Percentiles rank a stretch among this genome's conserved stretches.
Evolutionary conservation across 441 rosid species (phyloP).

Genomic region (Populus hybrid): DNA sequence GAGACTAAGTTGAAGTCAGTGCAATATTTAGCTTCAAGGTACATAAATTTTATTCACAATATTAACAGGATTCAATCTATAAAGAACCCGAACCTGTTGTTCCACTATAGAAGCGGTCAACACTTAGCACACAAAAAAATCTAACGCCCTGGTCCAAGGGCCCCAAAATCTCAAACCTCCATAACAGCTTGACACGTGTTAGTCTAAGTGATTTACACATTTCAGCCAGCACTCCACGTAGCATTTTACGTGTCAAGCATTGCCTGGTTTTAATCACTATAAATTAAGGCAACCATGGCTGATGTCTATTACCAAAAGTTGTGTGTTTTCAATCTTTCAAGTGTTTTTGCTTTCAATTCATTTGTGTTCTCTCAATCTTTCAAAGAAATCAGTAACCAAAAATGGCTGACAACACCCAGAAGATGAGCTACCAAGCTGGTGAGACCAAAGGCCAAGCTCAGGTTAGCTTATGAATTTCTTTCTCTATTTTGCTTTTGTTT

Average conservation of each 20-base stretch:
- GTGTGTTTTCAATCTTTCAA: not conserved
- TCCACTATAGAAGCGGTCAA: no score
- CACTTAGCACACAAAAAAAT: conserved; percentile 9
- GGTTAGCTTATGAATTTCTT: conserved; percentile 17
- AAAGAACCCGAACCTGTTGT: not conserved
- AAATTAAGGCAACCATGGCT: not conserved
- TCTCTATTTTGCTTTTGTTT: not conserved
- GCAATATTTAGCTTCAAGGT: conserved; percentile 23
- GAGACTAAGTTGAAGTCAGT: no score
- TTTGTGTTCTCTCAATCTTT: not conserved
- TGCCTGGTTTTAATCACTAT: not conserved
- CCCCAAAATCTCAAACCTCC: not conserved
- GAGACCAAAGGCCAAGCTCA: conserved; percentile 69
- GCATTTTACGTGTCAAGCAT: not conserved
- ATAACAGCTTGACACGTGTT: not conserved
- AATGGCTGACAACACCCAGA: conserved; percentile 55
- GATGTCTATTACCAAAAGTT: not conserved
- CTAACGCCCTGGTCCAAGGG: conserved; percentile 2
- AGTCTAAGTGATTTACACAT: not conserved
- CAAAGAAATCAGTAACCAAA: conserved; percentile 3
- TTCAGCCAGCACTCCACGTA: not conserved
- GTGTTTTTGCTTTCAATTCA: no score
- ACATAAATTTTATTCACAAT: no score
- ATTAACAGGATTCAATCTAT: no score
- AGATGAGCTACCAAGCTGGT: conserved; percentile 53